phyloP scores from a whole-genome alignment of 805 yeast genomes.

The Debaryomyces castellii region DNA sequence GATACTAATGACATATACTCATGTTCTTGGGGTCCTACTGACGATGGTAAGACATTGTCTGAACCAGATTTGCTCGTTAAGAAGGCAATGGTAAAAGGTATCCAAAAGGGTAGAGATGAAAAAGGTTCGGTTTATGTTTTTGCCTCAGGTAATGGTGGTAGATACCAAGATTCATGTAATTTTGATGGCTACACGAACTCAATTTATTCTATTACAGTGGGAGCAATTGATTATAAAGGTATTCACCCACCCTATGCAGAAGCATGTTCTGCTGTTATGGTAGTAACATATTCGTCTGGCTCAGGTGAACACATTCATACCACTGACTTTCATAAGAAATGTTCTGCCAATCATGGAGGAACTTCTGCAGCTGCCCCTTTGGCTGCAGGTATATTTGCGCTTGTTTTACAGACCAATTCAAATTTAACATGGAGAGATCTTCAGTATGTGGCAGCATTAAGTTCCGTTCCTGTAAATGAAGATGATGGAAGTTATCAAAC shows the following conservation, averaged over 20 bases:
- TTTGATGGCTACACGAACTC: conserved; percentile 97
- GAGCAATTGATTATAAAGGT: conserved; percentile 88
- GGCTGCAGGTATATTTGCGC: conserved; percentile 92
- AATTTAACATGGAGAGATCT: conserved; percentile 93
- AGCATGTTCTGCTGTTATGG: conserved; percentile 92
- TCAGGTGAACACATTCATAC: conserved; percentile 87
- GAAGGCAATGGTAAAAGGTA: conserved; percentile 82
- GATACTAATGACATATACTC: conserved; percentile 91
- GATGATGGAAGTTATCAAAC: conserved; percentile 76
- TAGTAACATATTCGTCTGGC: conserved; percentile 90
- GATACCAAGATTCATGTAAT: conserved; percentile 83
- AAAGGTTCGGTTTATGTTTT: conserved; percentile 91
- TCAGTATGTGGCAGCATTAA: conserved; percentile 75
- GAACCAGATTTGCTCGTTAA: conserved; percentile 79
- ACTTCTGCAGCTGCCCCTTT: conserved; percentile 99
- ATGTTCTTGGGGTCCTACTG: conserved; percentile 98
- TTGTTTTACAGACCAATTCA: conserved; percentile 82
- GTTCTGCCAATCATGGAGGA: conserved; percentile 84
- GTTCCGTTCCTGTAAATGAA: conserved; percentile 65
- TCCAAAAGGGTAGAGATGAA: conserved; percentile 73
- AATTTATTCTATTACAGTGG: conserved; percentile 90
- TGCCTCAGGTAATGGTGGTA: conserved; percentile 94
- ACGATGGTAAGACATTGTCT: conserved; percentile 83
- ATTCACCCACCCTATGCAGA: conserved; percentile 88
- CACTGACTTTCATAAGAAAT: conserved; percentile 68